Evolutionary conservation across 257 asterid species (phyloP).

Genomic region (Forsythia suspensa): DNA sequence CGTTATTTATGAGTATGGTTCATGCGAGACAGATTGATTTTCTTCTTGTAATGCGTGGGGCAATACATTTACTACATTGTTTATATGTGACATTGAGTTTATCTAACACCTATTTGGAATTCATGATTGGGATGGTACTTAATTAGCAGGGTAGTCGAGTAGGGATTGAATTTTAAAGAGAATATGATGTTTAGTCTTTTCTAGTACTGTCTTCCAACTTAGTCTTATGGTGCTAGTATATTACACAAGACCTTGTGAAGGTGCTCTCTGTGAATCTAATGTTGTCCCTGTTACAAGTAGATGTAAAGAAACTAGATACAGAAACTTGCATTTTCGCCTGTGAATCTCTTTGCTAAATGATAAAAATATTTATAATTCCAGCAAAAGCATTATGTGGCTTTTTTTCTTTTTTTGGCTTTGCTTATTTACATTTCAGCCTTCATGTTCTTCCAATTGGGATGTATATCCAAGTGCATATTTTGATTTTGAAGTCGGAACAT

Average conservation of each 20-base stretch:
- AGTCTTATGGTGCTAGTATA: not conserved
- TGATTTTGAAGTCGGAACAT: too few relatives aligned
- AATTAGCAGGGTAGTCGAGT: too few relatives aligned
- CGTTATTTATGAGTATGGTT: slow-evolving; percentile 5
- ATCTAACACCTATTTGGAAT: not conserved
- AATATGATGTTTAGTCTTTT: not conserved
- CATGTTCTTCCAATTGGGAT: too few relatives aligned
- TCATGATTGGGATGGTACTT: not conserved
- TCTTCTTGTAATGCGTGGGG: not conserved
- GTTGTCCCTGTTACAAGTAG: too few relatives aligned
- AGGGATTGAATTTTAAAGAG: too few relatives aligned
- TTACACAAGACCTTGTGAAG: not conserved
- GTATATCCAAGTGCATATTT: too few relatives aligned
- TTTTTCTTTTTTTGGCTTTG: too few relatives aligned
- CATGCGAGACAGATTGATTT: slow-evolving; percentile 9
- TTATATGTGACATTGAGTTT: not conserved
- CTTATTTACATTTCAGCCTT: too few relatives aligned
- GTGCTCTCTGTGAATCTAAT: not conserved
- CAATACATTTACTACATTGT: slow-evolving; percentile 5
- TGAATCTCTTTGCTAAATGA: not conserved
- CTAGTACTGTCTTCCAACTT: not conserved
- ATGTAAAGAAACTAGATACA: too few relatives aligned
- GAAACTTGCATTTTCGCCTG: not conserved
- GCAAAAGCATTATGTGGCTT: too few relatives aligned
- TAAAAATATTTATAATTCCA: too few relatives aligned